Base-by-base conservation (phyloP, 495 filamentous ascomycete genomes). In the Mycothermus thermophilus region DNA sequence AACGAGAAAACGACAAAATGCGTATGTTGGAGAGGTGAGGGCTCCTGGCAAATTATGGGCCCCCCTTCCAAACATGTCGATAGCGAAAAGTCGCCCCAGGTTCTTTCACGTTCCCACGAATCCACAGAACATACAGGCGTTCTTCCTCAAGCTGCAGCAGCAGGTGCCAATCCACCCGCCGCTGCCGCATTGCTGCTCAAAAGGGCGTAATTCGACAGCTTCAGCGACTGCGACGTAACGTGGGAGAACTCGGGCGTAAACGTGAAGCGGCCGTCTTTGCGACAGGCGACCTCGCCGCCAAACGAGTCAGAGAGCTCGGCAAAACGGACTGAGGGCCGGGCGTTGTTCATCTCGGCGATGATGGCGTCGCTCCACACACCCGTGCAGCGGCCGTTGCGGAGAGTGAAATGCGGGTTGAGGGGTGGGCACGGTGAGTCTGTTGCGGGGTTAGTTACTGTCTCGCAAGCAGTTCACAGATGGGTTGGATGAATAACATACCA, bases 331-430 rank as follows among this genome's bases (percentile, higher is more conserved):
- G 58, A 39, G 0, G 77, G 74, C 15, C 77, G 65, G 12, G 66
- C 60, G 16, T 53, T 51, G 24, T 60, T 54, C 5, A 82, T 60
- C 20, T 64, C 58, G 14, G 65, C 58, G 3, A 81, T 52, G 36
- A 81, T 82, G 6, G 64, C 54, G 5, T 74, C 68, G 50, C 72
- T 80, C 77, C 77, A 83, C 2, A 83, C 64, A 8, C 79, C 79
- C 1, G 69, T 72, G 41, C 71, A 74, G 47, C 66, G 50, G 12
- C 68, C 64, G 40, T 71, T 55, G 10, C 59, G 51, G 10, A 81
- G 56, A 40, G 75, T 57, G 46, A 81, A 83, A 43, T 74, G 71
- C 0, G 79, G 79, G 42, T 81, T 82, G 2, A 81, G 55, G 3
- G 67, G 67, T 0, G 69, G 69, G 3, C 70, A 50, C 8, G 63